A percentile compares a stretch with the other conserved stretches of the same genome.
These are phyloP conservation scores for Trichocladium antarcticum DNA, from an alignment of 495 filamentous ascomycete genomes.

Conservation along the genomic window DNA sequence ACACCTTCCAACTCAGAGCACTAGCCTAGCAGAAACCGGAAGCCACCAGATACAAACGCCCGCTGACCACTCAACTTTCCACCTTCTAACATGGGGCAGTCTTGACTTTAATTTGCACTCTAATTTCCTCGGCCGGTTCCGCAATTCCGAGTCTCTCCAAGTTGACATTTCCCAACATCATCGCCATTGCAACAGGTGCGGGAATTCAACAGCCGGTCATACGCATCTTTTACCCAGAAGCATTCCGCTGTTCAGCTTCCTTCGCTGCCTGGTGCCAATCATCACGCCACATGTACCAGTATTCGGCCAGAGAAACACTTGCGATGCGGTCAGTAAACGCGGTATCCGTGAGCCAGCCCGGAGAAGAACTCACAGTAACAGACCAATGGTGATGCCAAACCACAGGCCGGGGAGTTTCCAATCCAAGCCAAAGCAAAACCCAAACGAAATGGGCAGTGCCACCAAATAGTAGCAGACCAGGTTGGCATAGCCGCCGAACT, in stretches of 20 bases:
- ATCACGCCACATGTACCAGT: conserved; percentile 50
- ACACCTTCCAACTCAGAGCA: no score
- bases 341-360: neutral
- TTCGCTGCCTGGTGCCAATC: conserved; percentile 65
- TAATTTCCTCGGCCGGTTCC: no score
- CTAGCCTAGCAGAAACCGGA: no score
- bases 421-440: conserved; percentile 55
- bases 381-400: conserved; percentile 64
- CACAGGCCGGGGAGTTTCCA: conserved; percentile 73
- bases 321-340: conserved; percentile 6
- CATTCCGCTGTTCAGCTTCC: conserved; percentile 60
- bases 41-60: no score
- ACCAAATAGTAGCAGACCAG: conserved; percentile 75
- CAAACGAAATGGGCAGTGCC: conserved; percentile 74
- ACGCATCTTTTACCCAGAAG: conserved; percentile 45
- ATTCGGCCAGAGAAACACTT: conserved; percentile 54
- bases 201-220: no score
- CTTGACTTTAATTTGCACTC: no score
- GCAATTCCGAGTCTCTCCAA: no score
- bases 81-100: no score
- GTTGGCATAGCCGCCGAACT: conserved; percentile 80
- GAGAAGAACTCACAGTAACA: conserved; percentile 40
- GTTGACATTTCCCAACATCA: neutral
- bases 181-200: no score
- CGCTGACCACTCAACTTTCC: no score